A percentile compares a stretch with the other conserved stretches of the same genome.
These are phyloP conservation scores for Suillus ampliporus DNA, from an alignment of 768 basidiomycete species.

Conservation along the genomic window DNA sequence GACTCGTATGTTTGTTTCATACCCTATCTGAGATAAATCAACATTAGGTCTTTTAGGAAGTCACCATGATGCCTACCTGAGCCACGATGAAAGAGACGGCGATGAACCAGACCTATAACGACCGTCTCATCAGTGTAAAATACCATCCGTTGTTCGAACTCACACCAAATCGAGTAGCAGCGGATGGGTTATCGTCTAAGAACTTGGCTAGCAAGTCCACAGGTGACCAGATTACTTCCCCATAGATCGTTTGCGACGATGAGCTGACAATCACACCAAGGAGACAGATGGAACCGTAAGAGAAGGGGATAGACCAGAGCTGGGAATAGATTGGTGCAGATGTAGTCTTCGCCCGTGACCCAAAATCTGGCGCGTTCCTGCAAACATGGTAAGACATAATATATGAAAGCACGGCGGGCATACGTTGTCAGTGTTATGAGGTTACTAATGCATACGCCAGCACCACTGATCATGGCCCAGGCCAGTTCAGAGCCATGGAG, in stretches of 20 bases:
- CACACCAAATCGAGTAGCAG: constrained; percentile 67
- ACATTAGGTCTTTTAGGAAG: neutral
- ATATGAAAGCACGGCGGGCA: constrained; percentile 20
- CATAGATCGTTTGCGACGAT: constrained; percentile 70
- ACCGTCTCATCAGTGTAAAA: constrained; percentile 3
- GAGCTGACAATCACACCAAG: constrained; percentile 80
- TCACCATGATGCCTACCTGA: constrained; percentile 44
- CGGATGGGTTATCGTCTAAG: constrained; percentile 60
- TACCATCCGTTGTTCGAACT: constrained; percentile 10
- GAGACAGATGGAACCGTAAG: constrained; percentile 73
- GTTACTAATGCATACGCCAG: constrained; percentile 77
- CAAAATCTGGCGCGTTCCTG: constrained; percentile 71
- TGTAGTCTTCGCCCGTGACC: constrained; percentile 56
- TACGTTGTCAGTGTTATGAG: constrained; percentile 73
- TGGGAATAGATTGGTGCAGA: constrained; percentile 64
- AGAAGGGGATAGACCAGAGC: constrained; percentile 67
- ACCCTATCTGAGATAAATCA: constrained; percentile 11
- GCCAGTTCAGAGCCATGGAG: constrained; percentile 65
- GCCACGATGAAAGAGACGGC: constrained; percentile 75
- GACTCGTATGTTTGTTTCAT: neutral
- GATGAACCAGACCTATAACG: constrained; percentile 67
- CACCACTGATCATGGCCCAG: constrained; percentile 70
- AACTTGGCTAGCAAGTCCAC: constrained; percentile 68
- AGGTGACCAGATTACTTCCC: constrained; percentile 75
- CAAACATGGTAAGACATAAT: constrained; percentile 3